Conservation (phyloP, 169 alveolate species). For the Cryptosporidium tyzzeri region DNA sequence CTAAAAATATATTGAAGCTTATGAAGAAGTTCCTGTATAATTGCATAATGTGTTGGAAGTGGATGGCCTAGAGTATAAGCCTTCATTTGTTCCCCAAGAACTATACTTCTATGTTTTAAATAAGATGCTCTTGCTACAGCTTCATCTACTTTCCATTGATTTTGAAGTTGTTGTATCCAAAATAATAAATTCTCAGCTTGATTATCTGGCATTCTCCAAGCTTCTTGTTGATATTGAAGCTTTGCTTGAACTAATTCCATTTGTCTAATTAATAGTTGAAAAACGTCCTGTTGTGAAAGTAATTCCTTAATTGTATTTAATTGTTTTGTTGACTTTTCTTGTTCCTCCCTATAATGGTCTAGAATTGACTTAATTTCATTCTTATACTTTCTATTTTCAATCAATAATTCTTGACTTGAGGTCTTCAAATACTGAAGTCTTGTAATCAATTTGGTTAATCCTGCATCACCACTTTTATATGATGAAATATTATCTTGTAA, state of each 20-base stretch:
- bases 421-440: slow-evolving; percentile 56
- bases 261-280: slow-evolving; percentile 64
- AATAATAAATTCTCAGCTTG: slow-evolving; percentile 67
- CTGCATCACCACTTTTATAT: slow-evolving; percentile 50
- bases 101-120: slow-evolving; percentile 67
- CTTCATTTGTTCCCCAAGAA: slow-evolving; percentile 74
- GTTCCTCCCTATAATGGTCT: slow-evolving; percentile 69
- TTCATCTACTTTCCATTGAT: slow-evolving; percentile 75
- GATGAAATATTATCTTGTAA: slow-evolving; percentile 62
- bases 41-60: slow-evolving; percentile 72
- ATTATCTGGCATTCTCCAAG: slow-evolving; percentile 76
- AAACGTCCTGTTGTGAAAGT: slow-evolving; percentile 65
- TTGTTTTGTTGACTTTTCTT: slow-evolving; percentile 58
- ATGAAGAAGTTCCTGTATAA: slow-evolving; percentile 59
- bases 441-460: slow-evolving; percentile 33
- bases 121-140: slow-evolving; percentile 76
- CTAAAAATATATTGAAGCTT: slow-evolving; percentile 71
- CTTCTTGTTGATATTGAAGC: slow-evolving; percentile 70
- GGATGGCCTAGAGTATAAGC: slow-evolving; percentile 62
- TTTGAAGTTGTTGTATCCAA: slow-evolving; percentile 73
- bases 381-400: slow-evolving; percentile 70
- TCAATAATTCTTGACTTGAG: slow-evolving; percentile 60
- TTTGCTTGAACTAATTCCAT: slow-evolving; percentile 72
- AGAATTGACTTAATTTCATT: slow-evolving; percentile 60
- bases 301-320: slow-evolving; percentile 55